phyloP scores from a whole-genome alignment of 169 alveolate genomes.

The Plasmodium vivax region DNA sequence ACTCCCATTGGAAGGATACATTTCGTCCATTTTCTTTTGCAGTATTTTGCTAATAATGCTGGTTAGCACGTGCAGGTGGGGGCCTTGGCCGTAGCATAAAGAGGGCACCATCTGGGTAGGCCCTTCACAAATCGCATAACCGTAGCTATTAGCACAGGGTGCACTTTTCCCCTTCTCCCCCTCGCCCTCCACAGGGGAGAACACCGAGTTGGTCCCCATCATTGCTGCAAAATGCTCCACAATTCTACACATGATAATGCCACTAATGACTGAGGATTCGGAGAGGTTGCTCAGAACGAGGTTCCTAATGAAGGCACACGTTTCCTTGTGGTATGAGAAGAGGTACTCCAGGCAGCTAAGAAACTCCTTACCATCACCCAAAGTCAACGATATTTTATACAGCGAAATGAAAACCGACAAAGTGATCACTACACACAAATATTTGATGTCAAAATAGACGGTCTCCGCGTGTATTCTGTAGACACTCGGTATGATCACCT shows the following conservation, averaged over 20 bases:
- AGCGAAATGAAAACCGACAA: slow-evolving; percentile 58
- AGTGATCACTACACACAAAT: slow-evolving; percentile 44
- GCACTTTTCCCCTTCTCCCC: neutral
- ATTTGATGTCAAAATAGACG: slow-evolving; percentile 58
- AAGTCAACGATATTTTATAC: slow-evolving; percentile 32
- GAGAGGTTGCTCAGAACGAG: slow-evolving; percentile 39
- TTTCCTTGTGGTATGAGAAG: slow-evolving; percentile 25
- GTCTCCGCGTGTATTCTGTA: slow-evolving; percentile 37
- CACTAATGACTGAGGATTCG: slow-evolving; percentile 64
- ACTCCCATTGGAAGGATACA: neutral
- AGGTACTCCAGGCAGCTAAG: slow-evolving; percentile 28
- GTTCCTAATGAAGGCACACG: slow-evolving; percentile 28
- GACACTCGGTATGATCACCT: slow-evolving; percentile 62
- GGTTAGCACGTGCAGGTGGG: slow-evolving; percentile 20
- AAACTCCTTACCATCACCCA: slow-evolving; percentile 1
- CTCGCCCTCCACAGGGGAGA: neutral
- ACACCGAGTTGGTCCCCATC: neutral
- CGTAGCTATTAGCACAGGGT: neutral
- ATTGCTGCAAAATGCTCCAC: slow-evolving; percentile 2
- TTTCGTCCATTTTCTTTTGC: slow-evolving; percentile 36
- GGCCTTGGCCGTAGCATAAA: neutral
- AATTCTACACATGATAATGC: slow-evolving; percentile 48
- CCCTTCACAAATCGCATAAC: neutral
- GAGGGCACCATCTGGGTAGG: neutral
- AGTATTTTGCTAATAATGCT: slow-evolving; percentile 21